A percentile compares a stretch with the other conserved stretches of the same genome.
phyloP scores from a whole-genome alignment of 1,284 basidiomycete genomes.

The Sporisorium scitamineum region DNA sequence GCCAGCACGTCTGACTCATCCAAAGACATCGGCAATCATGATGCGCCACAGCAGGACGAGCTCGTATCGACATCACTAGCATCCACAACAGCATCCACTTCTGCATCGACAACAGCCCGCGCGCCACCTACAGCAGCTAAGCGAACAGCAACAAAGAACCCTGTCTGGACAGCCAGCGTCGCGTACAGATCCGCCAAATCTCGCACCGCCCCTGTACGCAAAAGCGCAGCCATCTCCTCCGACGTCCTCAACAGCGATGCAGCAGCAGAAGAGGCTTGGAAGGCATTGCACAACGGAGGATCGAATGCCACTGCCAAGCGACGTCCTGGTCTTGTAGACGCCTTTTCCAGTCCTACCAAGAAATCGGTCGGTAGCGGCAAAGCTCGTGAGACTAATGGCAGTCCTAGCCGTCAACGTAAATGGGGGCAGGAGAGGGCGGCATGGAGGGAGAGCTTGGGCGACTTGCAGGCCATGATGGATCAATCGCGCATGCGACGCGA shows the following conservation, averaged over 20 bases:
- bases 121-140: slow-evolving; percentile 4
- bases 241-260: slow-evolving; percentile 16
- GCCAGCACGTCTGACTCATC: not conserved
- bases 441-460: slow-evolving; percentile 44
- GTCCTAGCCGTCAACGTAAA: slow-evolving; percentile 32
- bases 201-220: slow-evolving; percentile 33
- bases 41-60: not conserved
- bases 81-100: not conserved
- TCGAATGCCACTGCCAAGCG: slow-evolving; percentile 7
- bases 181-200: slow-evolving; percentile 42
- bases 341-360: slow-evolving; percentile 45
- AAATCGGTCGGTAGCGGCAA: not conserved
- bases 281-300: slow-evolving; percentile 23
- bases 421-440: slow-evolving; percentile 42
- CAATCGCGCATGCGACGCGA: slow-evolving; percentile 27
- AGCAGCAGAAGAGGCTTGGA: slow-evolving; percentile 31
- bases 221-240: slow-evolving; percentile 14
- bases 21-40: not conserved
- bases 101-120: slow-evolving; percentile 7
- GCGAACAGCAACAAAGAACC: slow-evolving; percentile 31
- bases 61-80: slow-evolving; percentile 5
- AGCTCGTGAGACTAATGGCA: not conserved
- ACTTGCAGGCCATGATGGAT: slow-evolving; percentile 46
- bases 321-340: slow-evolving; percentile 42
- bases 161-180: slow-evolving; percentile 48